Conservation (phyloP, 768 basidiomycete genomes). For the Termitomyces sp. region DNA sequence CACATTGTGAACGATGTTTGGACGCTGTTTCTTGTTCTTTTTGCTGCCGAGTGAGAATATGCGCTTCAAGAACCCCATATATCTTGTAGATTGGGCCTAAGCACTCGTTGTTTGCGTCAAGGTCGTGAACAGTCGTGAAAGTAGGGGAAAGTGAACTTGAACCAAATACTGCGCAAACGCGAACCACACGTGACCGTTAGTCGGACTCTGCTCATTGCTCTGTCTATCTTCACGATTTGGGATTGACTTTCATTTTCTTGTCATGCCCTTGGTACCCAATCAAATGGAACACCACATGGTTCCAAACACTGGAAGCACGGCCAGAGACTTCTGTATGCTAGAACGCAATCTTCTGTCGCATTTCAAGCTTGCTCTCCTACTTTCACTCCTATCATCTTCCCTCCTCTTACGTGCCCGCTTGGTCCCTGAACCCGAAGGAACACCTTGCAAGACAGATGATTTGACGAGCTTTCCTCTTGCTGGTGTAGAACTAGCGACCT, state of each 20-base stretch:
- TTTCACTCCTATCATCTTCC: conserved; percentile 62
- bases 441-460: conserved; percentile 11
- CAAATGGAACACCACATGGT: conserved; percentile 24
- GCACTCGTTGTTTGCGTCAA: conserved; percentile 15
- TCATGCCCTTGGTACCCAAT: neutral
- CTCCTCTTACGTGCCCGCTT: conserved; percentile 60
- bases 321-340: conserved; percentile 78
- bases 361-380: conserved; percentile 59
- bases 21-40: conserved; percentile 44
- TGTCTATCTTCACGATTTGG: no score
- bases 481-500: conserved; percentile 47
- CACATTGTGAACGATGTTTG: conserved; percentile 23
- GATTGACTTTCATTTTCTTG: neutral
- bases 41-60: conserved; percentile 67
- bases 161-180: conserved; percentile 41
- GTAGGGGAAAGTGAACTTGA: conserved; percentile 27
- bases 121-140: conserved; percentile 12
- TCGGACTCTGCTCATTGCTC: no score
- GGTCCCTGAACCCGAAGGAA: conserved; percentile 32
- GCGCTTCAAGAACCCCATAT: conserved; percentile 69
- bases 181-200: conserved; percentile 27
- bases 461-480: conserved; percentile 43
- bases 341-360: conserved; percentile 74
- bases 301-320: conserved; percentile 52
- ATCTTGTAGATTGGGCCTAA: conserved; percentile 6